These are phyloP conservation scores for Scleromitrula shiraiana DNA, from an alignment of 2,329 filamentous ascomycete species.

Conservation along the genomic window DNA sequence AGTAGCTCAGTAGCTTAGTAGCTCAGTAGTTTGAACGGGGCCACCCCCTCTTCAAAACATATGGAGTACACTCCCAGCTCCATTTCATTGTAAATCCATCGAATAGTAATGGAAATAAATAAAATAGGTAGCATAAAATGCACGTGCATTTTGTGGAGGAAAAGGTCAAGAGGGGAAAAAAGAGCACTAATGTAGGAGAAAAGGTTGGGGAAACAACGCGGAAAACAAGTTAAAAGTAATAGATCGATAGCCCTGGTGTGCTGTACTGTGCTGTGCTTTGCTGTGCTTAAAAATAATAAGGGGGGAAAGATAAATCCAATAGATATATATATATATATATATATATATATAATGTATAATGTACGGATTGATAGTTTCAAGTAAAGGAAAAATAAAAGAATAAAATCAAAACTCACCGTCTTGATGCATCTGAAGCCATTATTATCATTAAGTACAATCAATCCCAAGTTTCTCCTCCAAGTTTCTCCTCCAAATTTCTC, in stretches of 20 bases:
- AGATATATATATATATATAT: no score
- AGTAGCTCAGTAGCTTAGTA: no score
- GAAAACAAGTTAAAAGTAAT: no score
- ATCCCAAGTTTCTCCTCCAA: no score
- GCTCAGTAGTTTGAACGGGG: no score
- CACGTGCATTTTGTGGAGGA: constrained; percentile 12
- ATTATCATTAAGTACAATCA: no score
- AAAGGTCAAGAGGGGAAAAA: constrained; percentile 5
- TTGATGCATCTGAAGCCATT: constrained; percentile 26
- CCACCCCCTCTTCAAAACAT: neutral
- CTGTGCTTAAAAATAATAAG: neutral
- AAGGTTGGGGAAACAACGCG: neutral
- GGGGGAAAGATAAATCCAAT: neutral
- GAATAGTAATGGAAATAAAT: neutral
- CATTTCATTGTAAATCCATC: neutral
- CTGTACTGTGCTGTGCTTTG: no score
- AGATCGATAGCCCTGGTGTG: no score
- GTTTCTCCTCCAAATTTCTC: no score
- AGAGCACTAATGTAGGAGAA: neutral
- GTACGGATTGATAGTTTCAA: no score
- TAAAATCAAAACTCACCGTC: constrained; percentile 19
- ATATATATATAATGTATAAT: neutral
- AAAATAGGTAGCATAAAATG: constrained; percentile 1
- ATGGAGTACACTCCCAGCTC: neutral
- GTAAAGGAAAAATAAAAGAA: neutral